Percentiles rank a stretch among this genome's conserved stretches.
These are phyloP conservation scores for Tilletia walkeri DNA, from an alignment of 1,284 basidiomycete species.

Conservation along the genomic window DNA sequence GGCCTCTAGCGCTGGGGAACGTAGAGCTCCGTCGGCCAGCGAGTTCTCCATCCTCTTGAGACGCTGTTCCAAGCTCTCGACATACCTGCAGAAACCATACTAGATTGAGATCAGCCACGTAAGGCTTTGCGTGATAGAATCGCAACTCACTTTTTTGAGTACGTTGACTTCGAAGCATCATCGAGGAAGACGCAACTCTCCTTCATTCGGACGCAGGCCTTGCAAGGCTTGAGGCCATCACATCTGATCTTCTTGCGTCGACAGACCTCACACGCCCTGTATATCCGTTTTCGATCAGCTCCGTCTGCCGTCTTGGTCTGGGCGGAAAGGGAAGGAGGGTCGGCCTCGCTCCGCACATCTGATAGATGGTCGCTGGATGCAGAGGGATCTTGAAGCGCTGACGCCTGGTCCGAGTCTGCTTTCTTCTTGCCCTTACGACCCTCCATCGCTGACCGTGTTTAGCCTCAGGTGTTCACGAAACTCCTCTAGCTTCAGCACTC, in stretches of 20 bases:
- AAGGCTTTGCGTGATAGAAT: background rate
- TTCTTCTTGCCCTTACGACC: no score
- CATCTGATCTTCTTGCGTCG: constrained; percentile 43
- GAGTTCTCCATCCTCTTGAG: constrained; percentile 29
- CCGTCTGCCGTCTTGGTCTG: constrained; percentile 22
- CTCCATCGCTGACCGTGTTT: background rate
- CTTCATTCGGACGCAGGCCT: constrained; percentile 32
- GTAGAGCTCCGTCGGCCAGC: background rate
- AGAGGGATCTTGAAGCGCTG: no score
- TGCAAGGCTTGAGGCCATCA: constrained; percentile 38
- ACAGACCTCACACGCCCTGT: constrained; percentile 37
- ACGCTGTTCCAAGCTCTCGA: constrained; percentile 33
- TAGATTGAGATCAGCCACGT: no score
- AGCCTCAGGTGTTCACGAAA: no score
- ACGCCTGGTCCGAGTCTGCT: no score
- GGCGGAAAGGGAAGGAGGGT: constrained; percentile 8
- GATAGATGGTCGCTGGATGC: no score
- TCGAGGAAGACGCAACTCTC: constrained; percentile 37
- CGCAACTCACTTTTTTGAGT: constrained; percentile 28
- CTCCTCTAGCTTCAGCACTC: no score
- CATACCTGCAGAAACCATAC: constrained; percentile 31
- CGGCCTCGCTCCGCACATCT: background rate
- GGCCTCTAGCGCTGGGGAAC: background rate
- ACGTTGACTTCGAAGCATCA: constrained; percentile 32
- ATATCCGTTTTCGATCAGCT: constrained; percentile 30